Conservation (phyloP, 1,284 basidiomycete species). For the Tylopilus orsonianus region DNA sequence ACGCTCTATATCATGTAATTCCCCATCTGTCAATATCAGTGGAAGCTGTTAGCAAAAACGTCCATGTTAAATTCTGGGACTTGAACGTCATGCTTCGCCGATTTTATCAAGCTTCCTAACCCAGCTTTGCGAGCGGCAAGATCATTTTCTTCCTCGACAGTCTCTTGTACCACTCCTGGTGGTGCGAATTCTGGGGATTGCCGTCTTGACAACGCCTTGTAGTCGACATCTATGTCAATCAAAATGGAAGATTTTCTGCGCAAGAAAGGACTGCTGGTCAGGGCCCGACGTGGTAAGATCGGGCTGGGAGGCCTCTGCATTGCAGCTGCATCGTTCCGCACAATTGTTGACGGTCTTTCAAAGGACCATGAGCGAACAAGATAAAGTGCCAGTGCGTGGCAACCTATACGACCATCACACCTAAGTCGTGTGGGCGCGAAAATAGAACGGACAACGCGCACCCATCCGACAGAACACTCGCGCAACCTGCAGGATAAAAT, state of each 20-base stretch:
- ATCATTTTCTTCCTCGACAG: constrained; percentile 53
- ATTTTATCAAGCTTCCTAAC: constrained; percentile 80
- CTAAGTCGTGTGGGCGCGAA: not conserved
- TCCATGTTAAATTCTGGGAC: constrained; percentile 86
- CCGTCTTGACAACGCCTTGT: constrained; percentile 57
- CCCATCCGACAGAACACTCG: constrained; percentile 93
- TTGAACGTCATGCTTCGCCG: constrained; percentile 82
- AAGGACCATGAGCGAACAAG: constrained; percentile 90
- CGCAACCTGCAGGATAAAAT: constrained; percentile 91
- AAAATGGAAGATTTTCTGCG: constrained; percentile 70
- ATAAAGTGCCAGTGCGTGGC: constrained; percentile 84
- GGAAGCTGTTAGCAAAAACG: constrained; percentile 42
- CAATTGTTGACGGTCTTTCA: constrained; percentile 60
- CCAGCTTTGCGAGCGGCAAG: constrained; percentile 67
- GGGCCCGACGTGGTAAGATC: constrained; percentile 43
- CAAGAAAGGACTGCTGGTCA: constrained; percentile 52
- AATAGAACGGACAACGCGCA: constrained; percentile 37
- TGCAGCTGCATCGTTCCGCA: not conserved
- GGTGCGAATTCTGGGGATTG: constrained; percentile 44
- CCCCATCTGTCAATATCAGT: constrained; percentile 4
- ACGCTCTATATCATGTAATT: constrained; percentile 7
- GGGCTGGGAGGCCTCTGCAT: constrained; percentile 39
- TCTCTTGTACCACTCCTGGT: constrained; percentile 28
- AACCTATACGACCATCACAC: constrained; percentile 58
- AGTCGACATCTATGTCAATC: constrained; percentile 85